Conservation (phyloP, 352 stramenopile species). For the Phytophthora constricta region DNA sequence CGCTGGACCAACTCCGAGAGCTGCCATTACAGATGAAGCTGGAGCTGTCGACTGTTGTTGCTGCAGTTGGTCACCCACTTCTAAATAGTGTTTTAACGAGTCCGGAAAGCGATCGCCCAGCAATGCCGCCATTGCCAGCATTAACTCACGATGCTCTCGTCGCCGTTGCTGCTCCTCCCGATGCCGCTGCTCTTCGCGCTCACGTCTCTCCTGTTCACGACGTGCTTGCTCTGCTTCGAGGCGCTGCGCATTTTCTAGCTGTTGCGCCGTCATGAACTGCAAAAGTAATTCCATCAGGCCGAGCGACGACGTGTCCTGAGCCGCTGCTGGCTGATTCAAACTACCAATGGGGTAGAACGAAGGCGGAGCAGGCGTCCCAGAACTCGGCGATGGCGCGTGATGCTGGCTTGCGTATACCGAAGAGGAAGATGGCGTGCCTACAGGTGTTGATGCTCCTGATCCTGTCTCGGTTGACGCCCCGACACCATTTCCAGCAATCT, state of each 20-base stretch:
- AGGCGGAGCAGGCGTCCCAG: not conserved
- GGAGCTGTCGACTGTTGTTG: not conserved
- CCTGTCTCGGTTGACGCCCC: too few relatives aligned
- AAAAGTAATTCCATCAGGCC: conserved; percentile 58
- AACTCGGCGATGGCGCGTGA: too few relatives aligned
- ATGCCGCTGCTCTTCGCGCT: conserved; percentile 38
- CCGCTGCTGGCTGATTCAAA: not conserved
- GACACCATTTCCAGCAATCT: not conserved
- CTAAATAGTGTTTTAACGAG: conserved; percentile 47
- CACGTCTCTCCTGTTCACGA: conserved; percentile 31
- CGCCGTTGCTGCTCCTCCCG: conserved; percentile 39
- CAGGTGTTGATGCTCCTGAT: not conserved
- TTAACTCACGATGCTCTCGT: conserved; percentile 58
- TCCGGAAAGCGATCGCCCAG: conserved; percentile 53
- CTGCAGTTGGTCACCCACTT: conserved; percentile 5
- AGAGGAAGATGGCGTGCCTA: not conserved
- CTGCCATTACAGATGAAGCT: not conserved
- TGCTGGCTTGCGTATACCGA: not conserved
- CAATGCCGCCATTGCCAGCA: conserved; percentile 56
- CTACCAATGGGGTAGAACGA: conserved; percentile 1
- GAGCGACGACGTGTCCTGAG: conserved; percentile 26
- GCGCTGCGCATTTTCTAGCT: conserved; percentile 46
- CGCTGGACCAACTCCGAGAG: not conserved
- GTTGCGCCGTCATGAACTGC: conserved; percentile 61
- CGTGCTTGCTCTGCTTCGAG: conserved; percentile 43